phyloP scores from a whole-genome alignment of 2,329 filamentous ascomycete genomes.

The Cyclaneusma minus region DNA sequence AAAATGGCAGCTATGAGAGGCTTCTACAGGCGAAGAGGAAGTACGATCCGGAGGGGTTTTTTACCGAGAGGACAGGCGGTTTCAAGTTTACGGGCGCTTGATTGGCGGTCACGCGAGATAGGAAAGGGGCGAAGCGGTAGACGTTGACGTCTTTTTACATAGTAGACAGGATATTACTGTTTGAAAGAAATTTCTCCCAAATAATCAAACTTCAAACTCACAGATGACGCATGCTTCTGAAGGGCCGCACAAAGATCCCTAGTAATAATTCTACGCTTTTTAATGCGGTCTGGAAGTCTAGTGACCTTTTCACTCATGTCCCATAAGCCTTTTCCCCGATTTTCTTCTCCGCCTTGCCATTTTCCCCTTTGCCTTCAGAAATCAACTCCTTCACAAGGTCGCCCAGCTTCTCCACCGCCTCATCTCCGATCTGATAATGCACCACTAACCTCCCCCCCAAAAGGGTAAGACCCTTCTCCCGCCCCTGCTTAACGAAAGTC shows the following conservation, averaged over 20 bases:
- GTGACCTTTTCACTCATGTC: no score
- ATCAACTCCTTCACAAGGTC: constrained; percentile 25
- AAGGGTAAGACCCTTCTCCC: constrained; percentile 40
- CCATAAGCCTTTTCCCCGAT: constrained; percentile 8
- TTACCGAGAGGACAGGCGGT: constrained; percentile 14
- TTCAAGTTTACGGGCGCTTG: constrained; percentile 12
- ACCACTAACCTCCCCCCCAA: constrained; percentile 45
- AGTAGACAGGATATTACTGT: no score
- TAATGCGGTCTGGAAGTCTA: no score
- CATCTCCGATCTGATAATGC: constrained; percentile 54
- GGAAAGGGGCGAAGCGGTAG: no score
- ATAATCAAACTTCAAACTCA: no score
- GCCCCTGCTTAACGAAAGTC: constrained; percentile 35
- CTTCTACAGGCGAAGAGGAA: constrained; percentile 18
- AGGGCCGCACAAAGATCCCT: no score
- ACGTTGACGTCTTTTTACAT: no score
- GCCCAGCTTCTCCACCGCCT: constrained; percentile 34
- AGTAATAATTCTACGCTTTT: no score
- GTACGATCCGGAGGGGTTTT: constrained; percentile 17
- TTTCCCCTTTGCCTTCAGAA: constrained; percentile 5
- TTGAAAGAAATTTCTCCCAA: no score
- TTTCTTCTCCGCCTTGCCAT: constrained; percentile 4
- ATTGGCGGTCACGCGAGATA: no score
- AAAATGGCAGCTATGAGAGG: constrained; percentile 15
- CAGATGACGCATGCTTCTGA: no score